Conservation (phyloP, 2,329 filamentous ascomycete genomes). For the Acrocalymma vagum region DNA sequence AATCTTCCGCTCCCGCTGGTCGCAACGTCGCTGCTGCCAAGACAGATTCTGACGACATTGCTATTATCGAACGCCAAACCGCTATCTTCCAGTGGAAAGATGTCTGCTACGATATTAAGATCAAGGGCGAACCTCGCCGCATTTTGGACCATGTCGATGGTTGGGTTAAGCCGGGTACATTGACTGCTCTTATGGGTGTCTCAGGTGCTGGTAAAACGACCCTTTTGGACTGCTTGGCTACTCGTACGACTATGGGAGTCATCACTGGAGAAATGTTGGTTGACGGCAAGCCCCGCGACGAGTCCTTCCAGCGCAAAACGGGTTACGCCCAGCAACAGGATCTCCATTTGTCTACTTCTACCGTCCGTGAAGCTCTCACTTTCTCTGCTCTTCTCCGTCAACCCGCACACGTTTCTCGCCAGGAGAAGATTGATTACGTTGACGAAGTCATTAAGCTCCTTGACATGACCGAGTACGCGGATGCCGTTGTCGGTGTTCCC, state of each 20-base stretch:
- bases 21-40: slow-evolving; percentile 44
- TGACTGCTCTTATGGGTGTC: slow-evolving; percentile 88
- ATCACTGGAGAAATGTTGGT: slow-evolving; percentile 89
- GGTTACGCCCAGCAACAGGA: slow-evolving; percentile 95
- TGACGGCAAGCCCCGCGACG: slow-evolving; percentile 76
- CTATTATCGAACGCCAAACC: slow-evolving; percentile 68
- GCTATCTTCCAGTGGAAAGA: slow-evolving; percentile 88
- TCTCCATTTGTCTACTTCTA: slow-evolving; percentile 83
- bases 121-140: slow-evolving; percentile 77
- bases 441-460: slow-evolving; percentile 90
- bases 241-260: slow-evolving; percentile 87
- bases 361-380: slow-evolving; percentile 85
- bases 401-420: slow-evolving; percentile 73
- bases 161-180: slow-evolving; percentile 91
- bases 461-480: slow-evolving; percentile 89
- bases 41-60: slow-evolving; percentile 47
- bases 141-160: slow-evolving; percentile 88
- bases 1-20: slow-evolving; percentile 43
- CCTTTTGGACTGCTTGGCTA: slow-evolving; percentile 84
- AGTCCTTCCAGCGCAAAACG: slow-evolving; percentile 89
- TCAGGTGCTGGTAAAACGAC: slow-evolving; percentile 96
- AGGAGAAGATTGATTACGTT: slow-evolving; percentile 87
- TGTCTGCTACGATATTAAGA: slow-evolving; percentile 81
- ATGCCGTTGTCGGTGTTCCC: slow-evolving; percentile 88
- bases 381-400: slow-evolving; percentile 90